Evolutionary conservation across 2,329 filamentous ascomycete species (phyloP).

Genomic region (Aspergillus arachidicola): DNA sequence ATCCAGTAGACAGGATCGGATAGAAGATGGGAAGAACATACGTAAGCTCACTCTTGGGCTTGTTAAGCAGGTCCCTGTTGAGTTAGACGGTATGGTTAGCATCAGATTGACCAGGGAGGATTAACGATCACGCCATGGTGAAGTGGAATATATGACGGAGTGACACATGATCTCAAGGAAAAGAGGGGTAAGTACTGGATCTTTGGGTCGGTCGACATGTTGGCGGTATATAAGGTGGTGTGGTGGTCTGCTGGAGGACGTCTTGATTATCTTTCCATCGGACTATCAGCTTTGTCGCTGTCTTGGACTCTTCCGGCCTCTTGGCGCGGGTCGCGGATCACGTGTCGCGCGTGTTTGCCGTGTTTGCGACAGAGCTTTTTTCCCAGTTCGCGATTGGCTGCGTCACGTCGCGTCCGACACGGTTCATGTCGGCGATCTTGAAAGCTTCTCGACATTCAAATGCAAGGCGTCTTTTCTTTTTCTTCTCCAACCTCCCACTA

Average conservation of each 20-base stretch:
- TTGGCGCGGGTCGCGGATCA: conserved; percentile 23
- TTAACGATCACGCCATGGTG: neutral
- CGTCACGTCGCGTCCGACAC: conserved; percentile 44
- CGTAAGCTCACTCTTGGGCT: conserved; percentile 90
- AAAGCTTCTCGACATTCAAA: conserved; percentile 30
- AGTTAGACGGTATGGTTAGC: conserved; percentile 32
- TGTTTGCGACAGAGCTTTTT: conserved; percentile 25
- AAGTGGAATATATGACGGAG: conserved; percentile 24
- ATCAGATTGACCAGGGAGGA: conserved; percentile 9
- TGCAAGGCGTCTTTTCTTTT: conserved; percentile 33
- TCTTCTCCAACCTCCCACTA: conserved; percentile 24
- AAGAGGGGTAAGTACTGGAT: conserved; percentile 60
- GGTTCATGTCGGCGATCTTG: conserved; percentile 34
- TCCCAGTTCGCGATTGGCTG: conserved; percentile 37
- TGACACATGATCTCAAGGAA: conserved; percentile 15
- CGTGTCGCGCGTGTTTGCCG: conserved; percentile 32
- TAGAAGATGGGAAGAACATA: conserved; percentile 52
- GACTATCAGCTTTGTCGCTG: neutral
- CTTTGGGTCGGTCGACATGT: conserved; percentile 67
- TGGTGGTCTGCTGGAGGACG: neutral
- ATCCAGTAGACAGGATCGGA: conserved; percentile 6
- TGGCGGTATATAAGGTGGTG: conserved; percentile 29
- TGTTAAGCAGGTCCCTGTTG: conserved; percentile 79
- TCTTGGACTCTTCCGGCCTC: conserved; percentile 2
- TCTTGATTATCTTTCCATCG: neutral